phyloP scores from a whole-genome alignment of 148 eudicot genomes.

The Vaccinium vitisidaea region DNA sequence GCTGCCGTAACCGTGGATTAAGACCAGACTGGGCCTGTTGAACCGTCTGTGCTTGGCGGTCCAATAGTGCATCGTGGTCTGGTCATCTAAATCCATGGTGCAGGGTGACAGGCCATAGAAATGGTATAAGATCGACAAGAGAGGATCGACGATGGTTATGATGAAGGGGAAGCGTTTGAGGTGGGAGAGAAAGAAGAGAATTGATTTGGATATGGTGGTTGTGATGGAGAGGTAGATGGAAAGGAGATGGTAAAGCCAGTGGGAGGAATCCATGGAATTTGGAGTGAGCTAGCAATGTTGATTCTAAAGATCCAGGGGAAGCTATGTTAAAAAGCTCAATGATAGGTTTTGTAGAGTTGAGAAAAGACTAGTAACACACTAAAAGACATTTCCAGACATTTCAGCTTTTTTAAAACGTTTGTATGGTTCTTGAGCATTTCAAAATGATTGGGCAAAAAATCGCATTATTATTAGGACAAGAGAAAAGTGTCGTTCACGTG shows the following conservation, averaged over 20 bases:
- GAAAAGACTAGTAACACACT: not conserved
- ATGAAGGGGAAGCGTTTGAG: slow-evolving; percentile 31
- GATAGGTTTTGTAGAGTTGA: not conserved
- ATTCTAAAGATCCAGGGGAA: too few relatives aligned
- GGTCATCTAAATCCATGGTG: slow-evolving; percentile 45
- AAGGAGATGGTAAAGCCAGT: slow-evolving; percentile 16
- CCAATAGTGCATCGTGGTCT: slow-evolving; percentile 59
- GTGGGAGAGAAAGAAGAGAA: slow-evolving; percentile 1
- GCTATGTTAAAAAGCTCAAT: not conserved
- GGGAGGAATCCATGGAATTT: not conserved
- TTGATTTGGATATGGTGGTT: not conserved
- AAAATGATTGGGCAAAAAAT: not conserved
- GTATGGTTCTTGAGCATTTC: not conserved
- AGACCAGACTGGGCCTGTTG: slow-evolving; percentile 43
- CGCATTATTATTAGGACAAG: not conserved
- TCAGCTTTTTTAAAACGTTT: not conserved
- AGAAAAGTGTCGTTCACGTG: not conserved
- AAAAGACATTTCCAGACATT: not conserved
- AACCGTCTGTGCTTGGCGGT: slow-evolving; percentile 30
- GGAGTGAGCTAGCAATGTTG: not conserved
- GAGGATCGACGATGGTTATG: slow-evolving; percentile 22
- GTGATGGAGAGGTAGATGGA: slow-evolving; percentile 25
- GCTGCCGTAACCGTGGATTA: slow-evolving; percentile 68
- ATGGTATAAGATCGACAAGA: slow-evolving; percentile 37
- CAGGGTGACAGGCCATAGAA: slow-evolving; percentile 37